These are phyloP conservation scores for Euryodendron excelsum DNA, from an alignment of 148 eudicot genomes.

Conservation along the genomic window DNA sequence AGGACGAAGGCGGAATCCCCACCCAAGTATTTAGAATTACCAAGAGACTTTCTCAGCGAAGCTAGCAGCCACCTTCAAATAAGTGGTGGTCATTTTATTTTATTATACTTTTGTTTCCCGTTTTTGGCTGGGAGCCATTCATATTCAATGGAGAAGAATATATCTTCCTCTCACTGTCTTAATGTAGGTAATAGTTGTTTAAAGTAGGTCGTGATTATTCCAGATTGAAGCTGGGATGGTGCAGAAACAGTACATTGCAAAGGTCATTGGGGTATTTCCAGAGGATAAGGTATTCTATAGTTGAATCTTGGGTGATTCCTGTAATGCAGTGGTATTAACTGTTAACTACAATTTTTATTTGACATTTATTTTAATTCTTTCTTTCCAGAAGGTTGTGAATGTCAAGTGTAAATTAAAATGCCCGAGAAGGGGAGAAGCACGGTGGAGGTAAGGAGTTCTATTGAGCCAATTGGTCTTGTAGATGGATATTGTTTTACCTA, in stretches of 20 bases:
- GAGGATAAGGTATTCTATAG: constrained; percentile 67
- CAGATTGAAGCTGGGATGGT: constrained; percentile 87
- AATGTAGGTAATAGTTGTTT: not conserved
- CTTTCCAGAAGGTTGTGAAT: constrained; percentile 68
- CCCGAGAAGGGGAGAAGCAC: constrained; percentile 87
- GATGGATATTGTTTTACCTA: not conserved
- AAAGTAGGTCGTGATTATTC: constrained; percentile 16
- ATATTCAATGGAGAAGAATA: not conserved
- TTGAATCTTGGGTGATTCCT: constrained; percentile 17
- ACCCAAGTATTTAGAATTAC: too few species aligned
- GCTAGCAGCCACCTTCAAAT: not conserved
- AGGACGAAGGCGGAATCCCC: not conserved
- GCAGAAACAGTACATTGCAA: constrained; percentile 84
- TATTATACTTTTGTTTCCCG: not conserved
- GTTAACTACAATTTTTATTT: not conserved
- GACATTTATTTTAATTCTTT: not conserved
- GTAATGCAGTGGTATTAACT: not conserved
- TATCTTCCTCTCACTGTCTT: not conserved
- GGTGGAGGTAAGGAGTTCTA: constrained; percentile 56
- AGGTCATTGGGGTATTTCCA: constrained; percentile 83
- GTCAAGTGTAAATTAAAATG: constrained; percentile 70
- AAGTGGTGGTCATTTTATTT: not conserved
- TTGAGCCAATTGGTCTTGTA: constrained; percentile 8
- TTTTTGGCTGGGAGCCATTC: not conserved
- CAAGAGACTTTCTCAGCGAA: not conserved